Evolutionary conservation across 495 filamentous ascomycete species (phyloP), one percentile per base, ranked within the genome.

Genomic region (Talaromyces thailandensis): DNA sequence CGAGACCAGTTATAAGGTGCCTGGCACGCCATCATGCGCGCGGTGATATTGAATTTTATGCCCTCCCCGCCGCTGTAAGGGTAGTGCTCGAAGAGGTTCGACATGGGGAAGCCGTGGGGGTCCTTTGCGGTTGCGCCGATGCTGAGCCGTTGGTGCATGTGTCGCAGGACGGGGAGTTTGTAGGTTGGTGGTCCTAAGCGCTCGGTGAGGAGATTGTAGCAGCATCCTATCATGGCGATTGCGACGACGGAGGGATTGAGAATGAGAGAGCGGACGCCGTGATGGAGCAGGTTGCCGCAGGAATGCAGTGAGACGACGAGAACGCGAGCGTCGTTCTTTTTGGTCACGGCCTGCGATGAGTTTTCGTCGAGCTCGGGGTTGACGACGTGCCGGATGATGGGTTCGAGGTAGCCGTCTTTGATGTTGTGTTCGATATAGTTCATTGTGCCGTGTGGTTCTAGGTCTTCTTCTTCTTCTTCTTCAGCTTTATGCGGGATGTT

Each of bases 221-320:
- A 98, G 77, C 94, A 98, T 37, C 94, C 94, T 48, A 98, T 90
- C 70, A 98, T 89, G 37, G 94, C 94, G 52, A 98, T 88, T 14
- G 91, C 92, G 18, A 87, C 83, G 58, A 98, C 90, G 28, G 84
- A 80, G 1, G 92, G 89, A 67, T 96, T 97, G 37, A 91, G 69
- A 14, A 90, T 72, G 50, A 98, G 80, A 4, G 94, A 94, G 6
- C 90, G 88, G 48, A 98, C 85, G 2, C 90, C 94, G 68, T 96
- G 92, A 68, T 98, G 94, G n/a, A 93, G 84, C 14, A 98, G 86
- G 68, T 97, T 98, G 60, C 94, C 94, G 72, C 94, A 98, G 21
- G 93, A 96, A 71, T 98, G 94, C 55, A 98, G 88, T 0, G 94
- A 98, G 2, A 96, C 87, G 24, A 95, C 87, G 85, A 97, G 90